Percentiles rank a stretch among this genome's conserved stretches.
Conservation (phyloP, 2,329 filamentous ascomycete species). For the Neoscytalidium dimidiatum region DNA sequence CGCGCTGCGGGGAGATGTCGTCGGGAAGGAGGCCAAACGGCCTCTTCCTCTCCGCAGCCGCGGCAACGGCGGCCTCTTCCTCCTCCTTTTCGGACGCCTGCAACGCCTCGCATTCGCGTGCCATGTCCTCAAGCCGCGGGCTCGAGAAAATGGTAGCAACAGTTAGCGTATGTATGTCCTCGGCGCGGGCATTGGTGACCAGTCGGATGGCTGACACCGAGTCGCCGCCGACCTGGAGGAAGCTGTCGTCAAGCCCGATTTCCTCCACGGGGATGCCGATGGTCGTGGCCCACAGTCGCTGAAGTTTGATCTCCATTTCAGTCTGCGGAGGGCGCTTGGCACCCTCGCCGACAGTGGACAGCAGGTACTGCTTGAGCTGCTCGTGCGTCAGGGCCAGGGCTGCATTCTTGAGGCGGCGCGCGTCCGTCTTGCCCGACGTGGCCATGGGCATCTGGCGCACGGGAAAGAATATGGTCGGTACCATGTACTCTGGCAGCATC, state of each 20-base stretch:
- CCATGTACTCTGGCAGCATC: slow-evolving; percentile 39
- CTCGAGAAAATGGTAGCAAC: slow-evolving; percentile 26
- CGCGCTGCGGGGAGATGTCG: not conserved
- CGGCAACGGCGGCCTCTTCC: not conserved
- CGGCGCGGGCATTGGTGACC: not conserved
- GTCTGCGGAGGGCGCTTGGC: not conserved
- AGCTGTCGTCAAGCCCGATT: slow-evolving; percentile 20
- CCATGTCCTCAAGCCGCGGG: slow-evolving; percentile 24
- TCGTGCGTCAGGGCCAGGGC: slow-evolving; percentile 1
- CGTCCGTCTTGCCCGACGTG: slow-evolving; percentile 40
- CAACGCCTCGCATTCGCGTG: slow-evolving; percentile 25
- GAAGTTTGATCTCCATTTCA: slow-evolving; percentile 20
- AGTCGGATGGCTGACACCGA: not conserved
- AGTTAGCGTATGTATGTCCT: slow-evolving; percentile 19
- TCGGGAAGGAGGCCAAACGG: not conserved
- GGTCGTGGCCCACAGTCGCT: slow-evolving; percentile 24
- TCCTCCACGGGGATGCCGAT: slow-evolving; percentile 20
- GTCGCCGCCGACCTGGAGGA: slow-evolving; percentile 8
- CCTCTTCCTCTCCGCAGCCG: not conserved
- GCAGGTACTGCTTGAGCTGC: not conserved
- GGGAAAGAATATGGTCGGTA: slow-evolving; percentile 42
- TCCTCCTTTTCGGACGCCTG: slow-evolving; percentile 19
- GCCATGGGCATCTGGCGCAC: slow-evolving; percentile 37
- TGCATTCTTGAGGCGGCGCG: slow-evolving; percentile 17
- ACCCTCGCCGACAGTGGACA: not conserved